Base-by-base conservation (phyloP, 2,329 filamentous ascomycete genomes). In the Fusarium pseudoanthophilum region DNA sequence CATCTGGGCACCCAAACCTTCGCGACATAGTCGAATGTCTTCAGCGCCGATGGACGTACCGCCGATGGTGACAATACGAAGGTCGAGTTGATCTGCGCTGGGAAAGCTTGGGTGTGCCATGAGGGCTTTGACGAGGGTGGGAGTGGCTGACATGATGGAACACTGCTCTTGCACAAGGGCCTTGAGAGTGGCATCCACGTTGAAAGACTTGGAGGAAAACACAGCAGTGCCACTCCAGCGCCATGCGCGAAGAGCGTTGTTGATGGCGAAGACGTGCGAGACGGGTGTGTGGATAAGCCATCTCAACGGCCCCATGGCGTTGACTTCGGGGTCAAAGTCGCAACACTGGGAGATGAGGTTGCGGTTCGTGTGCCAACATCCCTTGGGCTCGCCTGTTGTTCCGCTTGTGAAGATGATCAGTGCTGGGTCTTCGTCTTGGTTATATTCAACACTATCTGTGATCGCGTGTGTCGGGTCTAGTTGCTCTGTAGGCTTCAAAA, bases 341-440 rank as follows among this genome's bases (percentile, higher is more conserved):
- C 79, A 77, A 20, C 78, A 79, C 63, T 82, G 79, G 2, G 83
- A 82, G 13, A 82, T 77, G n/a, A 84, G 62, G 63, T 84, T 85
- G 36, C 77, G 70, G 71, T 81, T 80, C 11, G 83, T 84, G 67
- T 85, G 81, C 20, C 80, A 79, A 64, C 84, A 86, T 53, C 82
- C 84, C 72, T 87, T 87, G 10, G 85, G 84, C 1, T 81, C 75
- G 11, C 83, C 84, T 1, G 85, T 86, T n/a, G 85, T 87, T 26
- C 85, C 85, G 70, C 85, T 86, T 26, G 85, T 87, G 75, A 87
- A 87, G 37, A 86, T 78, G 53, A 87, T 82, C 46, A 86, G 78
- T 10, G 81, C 81, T 11, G 75, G 79, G 55, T 80, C 77, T 10
- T 71, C 39, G 37, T 74, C 59, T 20, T 55, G 24, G 39, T 39